Evolutionary conservation across 2,329 filamentous ascomycete species (phyloP), one percentile per base, ranked within the genome.

Genomic region (Catunica adiposa): DNA sequence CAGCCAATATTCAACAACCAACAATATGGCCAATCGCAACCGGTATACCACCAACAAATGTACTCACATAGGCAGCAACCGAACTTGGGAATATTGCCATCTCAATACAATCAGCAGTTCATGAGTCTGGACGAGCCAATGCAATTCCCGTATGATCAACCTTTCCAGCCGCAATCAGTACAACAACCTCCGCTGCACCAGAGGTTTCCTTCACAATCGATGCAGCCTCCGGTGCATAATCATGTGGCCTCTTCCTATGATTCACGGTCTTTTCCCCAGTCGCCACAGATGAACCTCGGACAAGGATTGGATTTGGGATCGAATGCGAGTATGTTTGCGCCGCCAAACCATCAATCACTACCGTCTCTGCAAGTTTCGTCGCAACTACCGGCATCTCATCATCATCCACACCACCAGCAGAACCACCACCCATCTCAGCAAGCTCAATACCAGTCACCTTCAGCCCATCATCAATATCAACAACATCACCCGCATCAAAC

Each of bases 221-320:
- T 46, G 17, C 17, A 40, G 31, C 31, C 31, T 8, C 34, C 15
- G 17, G n/a, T 48, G 7, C 31, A 46, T 31, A 37, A 37, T n/a
- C 25, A 29, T 34, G 37, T 23, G 7, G 46, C 51, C 5, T 31
- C 51, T 17, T 34, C 56, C 23, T 56, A 53, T 22, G 54, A 56
- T 17, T 51, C 17, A 38, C 64, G 66, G 48, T 71, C 69, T 47
- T 65, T 69, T 17, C 62, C 64, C 37, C 66, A 67, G 42, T 65
- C 70, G 51, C 64, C 67, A 25, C 67, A 64, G 29, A 42, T 54
- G 51, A 22, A 34, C 9, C 17, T 57, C 14, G 46, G 15, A 61
- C 62, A 38, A 58, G 60, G 51, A 65, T 67, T 51, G 59, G 61
- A 9, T 63, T 64, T 53, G 38, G 42, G 14, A 47, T 54, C 22